Evolutionary conservation across 129 eudicot species (phyloP).

Genomic region (Arctium lappa): DNA sequence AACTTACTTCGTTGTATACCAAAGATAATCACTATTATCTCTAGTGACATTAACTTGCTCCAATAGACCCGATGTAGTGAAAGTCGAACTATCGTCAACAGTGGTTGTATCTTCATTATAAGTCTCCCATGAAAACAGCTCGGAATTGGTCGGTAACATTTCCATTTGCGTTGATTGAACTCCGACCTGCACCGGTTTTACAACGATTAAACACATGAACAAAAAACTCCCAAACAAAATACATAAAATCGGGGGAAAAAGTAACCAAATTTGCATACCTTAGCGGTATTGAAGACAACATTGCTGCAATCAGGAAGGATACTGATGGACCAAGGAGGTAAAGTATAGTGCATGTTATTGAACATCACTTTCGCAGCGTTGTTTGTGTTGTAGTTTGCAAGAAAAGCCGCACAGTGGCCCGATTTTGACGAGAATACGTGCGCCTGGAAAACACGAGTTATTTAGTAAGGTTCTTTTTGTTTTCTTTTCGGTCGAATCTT

Average conservation of each 20-base stretch:
- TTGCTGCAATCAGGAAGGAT: conserved; percentile 52
- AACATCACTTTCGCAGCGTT: conserved; percentile 47
- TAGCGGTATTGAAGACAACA: conserved; percentile 47
- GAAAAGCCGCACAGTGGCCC: conserved; percentile 52
- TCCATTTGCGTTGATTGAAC: conserved; percentile 54
- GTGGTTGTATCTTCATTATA: conserved; percentile 45
- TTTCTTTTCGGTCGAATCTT: neutral
- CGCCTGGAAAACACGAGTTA: conserved; percentile 32
- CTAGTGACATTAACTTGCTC: conserved; percentile 63
- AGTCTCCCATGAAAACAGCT: conserved; percentile 52
- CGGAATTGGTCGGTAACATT: conserved; percentile 43
- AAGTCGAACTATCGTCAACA: conserved; percentile 46
- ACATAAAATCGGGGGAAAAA: neutral
- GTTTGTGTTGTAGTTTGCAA: conserved; percentile 41
- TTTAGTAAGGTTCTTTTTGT: neutral
- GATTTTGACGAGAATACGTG: conserved; percentile 39
- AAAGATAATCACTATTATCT: conserved; percentile 53
- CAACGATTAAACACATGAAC: neutral
- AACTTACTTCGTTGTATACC: conserved; percentile 55
- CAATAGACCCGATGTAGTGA: conserved; percentile 43
- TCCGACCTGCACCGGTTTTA: conserved; percentile 36
- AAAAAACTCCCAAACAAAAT: neutral
- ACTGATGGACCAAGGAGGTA: conserved; percentile 63
- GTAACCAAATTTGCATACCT: conserved; percentile 15
- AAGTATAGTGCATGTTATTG: conserved; percentile 48